A percentile compares a stretch with the other conserved stretches of the same genome.
Conservation (phyloP, 2,329 filamentous ascomycete genomes). For the Ophiocordyceps sinensis region DNA sequence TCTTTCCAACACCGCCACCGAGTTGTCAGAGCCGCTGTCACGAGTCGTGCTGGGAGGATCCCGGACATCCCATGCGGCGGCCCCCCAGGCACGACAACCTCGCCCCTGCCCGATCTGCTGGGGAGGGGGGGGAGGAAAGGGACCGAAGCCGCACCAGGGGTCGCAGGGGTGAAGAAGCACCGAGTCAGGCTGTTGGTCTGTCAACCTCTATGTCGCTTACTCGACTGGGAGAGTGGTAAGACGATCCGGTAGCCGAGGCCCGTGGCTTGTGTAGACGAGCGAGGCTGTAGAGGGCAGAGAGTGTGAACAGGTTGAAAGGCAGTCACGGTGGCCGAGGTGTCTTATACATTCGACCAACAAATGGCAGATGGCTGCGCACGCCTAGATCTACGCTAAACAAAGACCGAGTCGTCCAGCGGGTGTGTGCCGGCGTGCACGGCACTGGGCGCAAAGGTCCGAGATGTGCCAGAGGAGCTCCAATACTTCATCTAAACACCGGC, state of each 20-base stretch:
- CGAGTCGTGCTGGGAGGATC: conserved; percentile 25
- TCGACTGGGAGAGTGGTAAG: not conserved
- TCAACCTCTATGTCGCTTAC: not conserved
- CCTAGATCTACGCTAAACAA: conserved; percentile 3
- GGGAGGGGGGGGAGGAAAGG: conserved; percentile 9
- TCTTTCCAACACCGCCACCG: conserved; percentile 13
- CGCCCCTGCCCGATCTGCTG: conserved; percentile 24
- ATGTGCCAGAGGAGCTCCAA: not conserved
- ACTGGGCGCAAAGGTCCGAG: not conserved
- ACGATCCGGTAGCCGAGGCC: not conserved
- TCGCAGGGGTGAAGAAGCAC: conserved; percentile 13
- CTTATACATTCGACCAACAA: conserved; percentile 5
- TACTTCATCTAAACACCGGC: not conserved
- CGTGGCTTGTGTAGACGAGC: not conserved
- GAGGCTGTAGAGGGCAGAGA: not conserved
- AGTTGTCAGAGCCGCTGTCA: conserved; percentile 22
- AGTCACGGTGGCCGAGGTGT: conserved; percentile 1
- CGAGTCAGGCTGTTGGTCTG: conserved; percentile 8
- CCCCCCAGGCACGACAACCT: conserved; percentile 23
- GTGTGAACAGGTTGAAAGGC: not conserved
- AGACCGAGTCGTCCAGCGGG: not conserved
- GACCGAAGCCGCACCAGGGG: conserved; percentile 26
- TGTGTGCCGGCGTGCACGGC: not conserved
- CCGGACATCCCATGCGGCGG: conserved; percentile 21
- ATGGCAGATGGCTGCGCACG: conserved; percentile 1